These are phyloP conservation scores for Primulina huaijiensis DNA, from an alignment of 257 asterid species.

Conservation along the genomic window DNA sequence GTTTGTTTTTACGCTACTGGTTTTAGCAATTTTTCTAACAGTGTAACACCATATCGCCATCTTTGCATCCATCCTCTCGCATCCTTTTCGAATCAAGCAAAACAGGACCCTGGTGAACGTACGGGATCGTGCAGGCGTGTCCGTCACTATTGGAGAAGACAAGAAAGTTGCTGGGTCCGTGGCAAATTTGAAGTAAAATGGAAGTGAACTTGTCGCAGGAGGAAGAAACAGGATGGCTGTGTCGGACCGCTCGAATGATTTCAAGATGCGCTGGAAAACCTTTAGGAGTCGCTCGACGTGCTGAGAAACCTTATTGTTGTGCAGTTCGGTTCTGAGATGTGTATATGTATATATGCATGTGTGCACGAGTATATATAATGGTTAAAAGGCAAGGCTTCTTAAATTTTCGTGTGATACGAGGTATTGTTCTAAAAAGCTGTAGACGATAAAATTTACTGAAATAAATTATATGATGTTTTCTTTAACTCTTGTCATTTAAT, in stretches of 20 bases:
- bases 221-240: constrained; percentile 38
- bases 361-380: too few relatives aligned
- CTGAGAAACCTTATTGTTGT: constrained; percentile 40
- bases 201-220: not conserved
- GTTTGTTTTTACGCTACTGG: too few relatives aligned
- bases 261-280: constrained; percentile 51
- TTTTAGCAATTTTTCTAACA: too few relatives aligned
- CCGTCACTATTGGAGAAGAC: constrained; percentile 59
- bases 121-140: constrained; percentile 82
- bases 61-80: constrained; percentile 50
- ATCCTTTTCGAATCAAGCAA: constrained; percentile 48
- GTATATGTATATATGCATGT: too few relatives aligned
- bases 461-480: too few relatives aligned
- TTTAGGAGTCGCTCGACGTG: constrained; percentile 51
- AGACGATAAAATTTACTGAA: too few relatives aligned
- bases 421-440: too few relatives aligned
- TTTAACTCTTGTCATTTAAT: too few relatives aligned
- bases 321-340: constrained; percentile 41
- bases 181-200: constrained; percentile 17
- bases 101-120: constrained; percentile 36
- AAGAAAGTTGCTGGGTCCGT: constrained; percentile 35
- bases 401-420: too few relatives aligned
- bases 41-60: constrained; percentile 52
- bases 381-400: too few relatives aligned
- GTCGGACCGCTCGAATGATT: constrained; percentile 54